A percentile compares a stretch with the other conserved stretches of the same genome.
phyloP scores from a whole-genome alignment of 345 rosid species.

The Populus tremula region DNA sequence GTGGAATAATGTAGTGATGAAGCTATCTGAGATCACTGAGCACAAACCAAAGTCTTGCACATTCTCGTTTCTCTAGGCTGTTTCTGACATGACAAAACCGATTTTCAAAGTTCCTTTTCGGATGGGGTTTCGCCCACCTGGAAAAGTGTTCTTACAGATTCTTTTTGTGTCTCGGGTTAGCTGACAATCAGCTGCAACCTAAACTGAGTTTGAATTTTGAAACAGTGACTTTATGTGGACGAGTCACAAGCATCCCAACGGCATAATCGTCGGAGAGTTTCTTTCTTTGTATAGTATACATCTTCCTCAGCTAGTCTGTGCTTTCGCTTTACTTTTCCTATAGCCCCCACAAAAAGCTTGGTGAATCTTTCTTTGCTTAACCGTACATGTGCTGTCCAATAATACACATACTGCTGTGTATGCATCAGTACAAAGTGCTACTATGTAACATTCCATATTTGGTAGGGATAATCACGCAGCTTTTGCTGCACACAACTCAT shows the following conservation, averaged over 20 bases:
- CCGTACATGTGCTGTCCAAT: background rate
- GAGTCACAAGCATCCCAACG: conserved; percentile 13
- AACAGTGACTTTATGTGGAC: conserved; percentile 14
- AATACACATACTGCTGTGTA: too few relatives aligned
- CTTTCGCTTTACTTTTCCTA: background rate
- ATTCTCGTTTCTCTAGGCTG: background rate
- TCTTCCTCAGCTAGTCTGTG: background rate
- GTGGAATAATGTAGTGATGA: too few relatives aligned
- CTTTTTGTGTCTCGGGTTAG: background rate
- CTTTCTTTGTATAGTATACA: background rate
- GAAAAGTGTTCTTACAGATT: background rate
- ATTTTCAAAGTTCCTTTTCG: background rate
- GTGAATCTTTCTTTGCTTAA: background rate
- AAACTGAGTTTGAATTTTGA: conserved; percentile 26
- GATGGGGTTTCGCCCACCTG: background rate
- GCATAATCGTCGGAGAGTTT: conserved; percentile 12
- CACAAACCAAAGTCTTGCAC: background rate
- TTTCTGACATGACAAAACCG: background rate
- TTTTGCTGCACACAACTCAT: background rate
- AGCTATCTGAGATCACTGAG: too few relatives aligned
- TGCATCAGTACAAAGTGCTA: background rate
- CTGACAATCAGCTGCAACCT: background rate
- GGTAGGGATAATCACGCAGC: background rate
- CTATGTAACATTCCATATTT: background rate
- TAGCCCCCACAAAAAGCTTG: background rate